These are phyloP conservation scores for Auricularia heimuer DNA, from an alignment of 768 basidiomycete genomes.

Conservation along the genomic window DNA sequence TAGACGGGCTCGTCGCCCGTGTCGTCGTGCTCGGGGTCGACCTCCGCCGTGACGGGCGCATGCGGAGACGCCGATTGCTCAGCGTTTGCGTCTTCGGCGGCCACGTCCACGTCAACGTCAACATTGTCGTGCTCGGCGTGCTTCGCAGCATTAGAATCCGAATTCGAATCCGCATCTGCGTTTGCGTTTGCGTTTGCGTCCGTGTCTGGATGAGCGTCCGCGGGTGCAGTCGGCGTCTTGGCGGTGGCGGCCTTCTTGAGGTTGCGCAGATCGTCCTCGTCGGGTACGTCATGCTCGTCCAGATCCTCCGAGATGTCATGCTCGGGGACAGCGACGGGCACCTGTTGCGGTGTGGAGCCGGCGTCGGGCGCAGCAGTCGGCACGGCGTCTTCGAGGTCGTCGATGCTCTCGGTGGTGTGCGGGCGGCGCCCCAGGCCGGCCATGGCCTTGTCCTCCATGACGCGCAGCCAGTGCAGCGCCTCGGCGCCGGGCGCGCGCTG, in stretches of 20 bases:
- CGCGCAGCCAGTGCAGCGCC: constrained; percentile 1
- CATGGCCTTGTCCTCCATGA: not conserved
- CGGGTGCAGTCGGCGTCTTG: not conserved
- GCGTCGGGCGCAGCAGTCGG: not conserved
- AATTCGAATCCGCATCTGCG: no score
- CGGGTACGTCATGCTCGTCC: not conserved
- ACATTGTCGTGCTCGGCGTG: no score
- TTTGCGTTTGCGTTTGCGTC: no score
- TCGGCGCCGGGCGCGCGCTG: not conserved
- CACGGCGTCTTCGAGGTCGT: not conserved
- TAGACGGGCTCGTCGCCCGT: constrained; percentile 1
- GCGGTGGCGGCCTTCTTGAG: not conserved
- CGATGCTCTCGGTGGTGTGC: not conserved
- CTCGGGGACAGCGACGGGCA: not conserved
- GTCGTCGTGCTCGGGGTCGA: constrained; percentile 1
- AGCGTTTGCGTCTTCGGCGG: not conserved
- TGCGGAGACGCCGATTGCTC: not conserved
- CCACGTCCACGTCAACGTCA: no score
- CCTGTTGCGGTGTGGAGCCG: not conserved
- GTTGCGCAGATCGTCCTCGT: not conserved
- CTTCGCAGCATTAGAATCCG: no score
- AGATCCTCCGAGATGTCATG: constrained; percentile 1
- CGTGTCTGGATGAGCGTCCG: no score
- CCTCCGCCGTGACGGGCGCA: not conserved
- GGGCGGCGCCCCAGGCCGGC: not conserved